These are phyloP conservation scores for Rhodocollybia butyracea DNA, from an alignment of 768 basidiomycete species.

Conservation along the genomic window DNA sequence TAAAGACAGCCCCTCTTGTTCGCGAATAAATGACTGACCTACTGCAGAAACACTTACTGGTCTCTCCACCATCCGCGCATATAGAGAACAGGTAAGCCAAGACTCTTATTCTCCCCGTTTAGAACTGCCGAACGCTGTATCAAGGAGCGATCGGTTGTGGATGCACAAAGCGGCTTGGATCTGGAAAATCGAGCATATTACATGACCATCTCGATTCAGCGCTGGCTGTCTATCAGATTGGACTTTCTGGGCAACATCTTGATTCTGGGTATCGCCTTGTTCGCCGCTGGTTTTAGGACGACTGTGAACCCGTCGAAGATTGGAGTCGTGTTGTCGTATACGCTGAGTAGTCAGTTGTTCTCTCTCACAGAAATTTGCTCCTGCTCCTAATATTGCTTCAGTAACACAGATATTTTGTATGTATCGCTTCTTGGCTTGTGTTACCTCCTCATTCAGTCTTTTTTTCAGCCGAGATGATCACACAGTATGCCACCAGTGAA, in stretches of 20 bases:
- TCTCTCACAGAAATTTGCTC: background rate
- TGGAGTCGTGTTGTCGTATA: conserved; percentile 53
- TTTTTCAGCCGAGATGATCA: conserved; percentile 49
- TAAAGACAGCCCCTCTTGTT: background rate
- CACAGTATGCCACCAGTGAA: conserved; percentile 57
- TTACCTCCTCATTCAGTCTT: background rate
- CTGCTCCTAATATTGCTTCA: conserved; percentile 13
- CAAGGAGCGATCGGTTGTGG: conserved; percentile 33
- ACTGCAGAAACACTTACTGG: conserved; percentile 33
- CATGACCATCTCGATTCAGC: conserved; percentile 38
- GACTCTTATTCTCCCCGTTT: background rate
- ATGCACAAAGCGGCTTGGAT: conserved; percentile 33
- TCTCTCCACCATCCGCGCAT: conserved; percentile 34
- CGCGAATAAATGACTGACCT: background rate
- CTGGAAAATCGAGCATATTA: conserved; percentile 39
- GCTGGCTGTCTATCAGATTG: conserved; percentile 21
- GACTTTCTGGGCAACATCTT: conserved; percentile 43
- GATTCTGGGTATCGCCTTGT: conserved; percentile 46
- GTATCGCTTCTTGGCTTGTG: conserved; percentile 10
- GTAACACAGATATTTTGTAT: conserved; percentile 46
- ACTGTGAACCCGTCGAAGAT: conserved; percentile 42
- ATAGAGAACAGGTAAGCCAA: conserved; percentile 26
- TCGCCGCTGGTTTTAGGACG: conserved; percentile 41
- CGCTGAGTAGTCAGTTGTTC: conserved; percentile 38
- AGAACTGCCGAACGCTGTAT: background rate